A percentile compares a stretch with the other conserved stretches of the same genome.
Conservation (phyloP, 257 asterid species). For the Nyctanthes arbortristis region DNA sequence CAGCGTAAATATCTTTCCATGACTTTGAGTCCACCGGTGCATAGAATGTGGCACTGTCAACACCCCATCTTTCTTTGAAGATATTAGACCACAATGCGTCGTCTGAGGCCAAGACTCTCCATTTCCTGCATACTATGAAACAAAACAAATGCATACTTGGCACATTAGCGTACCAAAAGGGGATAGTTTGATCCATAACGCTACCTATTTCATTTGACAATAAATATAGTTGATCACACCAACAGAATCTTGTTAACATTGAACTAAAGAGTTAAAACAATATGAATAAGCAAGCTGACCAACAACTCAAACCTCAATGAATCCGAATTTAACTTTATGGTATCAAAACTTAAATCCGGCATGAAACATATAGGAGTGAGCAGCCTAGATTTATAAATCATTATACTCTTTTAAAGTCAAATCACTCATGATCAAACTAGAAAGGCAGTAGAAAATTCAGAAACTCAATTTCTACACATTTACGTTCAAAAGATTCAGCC, state of each 20-base stretch:
- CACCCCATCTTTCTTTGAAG: conserved; percentile 75
- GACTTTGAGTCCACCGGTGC: conserved; percentile 54
- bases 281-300: background rate
- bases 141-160: conserved; percentile 15
- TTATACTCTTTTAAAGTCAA: background rate
- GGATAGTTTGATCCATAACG: background rate
- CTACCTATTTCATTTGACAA: background rate
- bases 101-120: conserved; percentile 64
- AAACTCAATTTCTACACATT: background rate
- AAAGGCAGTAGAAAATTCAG: conserved; percentile 8
- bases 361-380: background rate
- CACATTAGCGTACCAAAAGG: conserved; percentile 14
- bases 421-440: background rate
- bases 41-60: conserved; percentile 54
- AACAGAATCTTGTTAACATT: background rate
- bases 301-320: background rate
- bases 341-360: background rate
- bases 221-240: too few species aligned
- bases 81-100: conserved; percentile 60
- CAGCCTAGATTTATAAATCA: background rate
- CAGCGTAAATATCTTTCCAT: conserved; percentile 73
- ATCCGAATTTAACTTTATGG: background rate
- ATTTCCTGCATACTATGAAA: conserved; percentile 77
- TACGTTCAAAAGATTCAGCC: conserved; percentile 11
- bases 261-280: background rate